phyloP scores from a whole-genome alignment of 495 filamentous ascomycete genomes.

The Penicillium alfredii region DNA sequence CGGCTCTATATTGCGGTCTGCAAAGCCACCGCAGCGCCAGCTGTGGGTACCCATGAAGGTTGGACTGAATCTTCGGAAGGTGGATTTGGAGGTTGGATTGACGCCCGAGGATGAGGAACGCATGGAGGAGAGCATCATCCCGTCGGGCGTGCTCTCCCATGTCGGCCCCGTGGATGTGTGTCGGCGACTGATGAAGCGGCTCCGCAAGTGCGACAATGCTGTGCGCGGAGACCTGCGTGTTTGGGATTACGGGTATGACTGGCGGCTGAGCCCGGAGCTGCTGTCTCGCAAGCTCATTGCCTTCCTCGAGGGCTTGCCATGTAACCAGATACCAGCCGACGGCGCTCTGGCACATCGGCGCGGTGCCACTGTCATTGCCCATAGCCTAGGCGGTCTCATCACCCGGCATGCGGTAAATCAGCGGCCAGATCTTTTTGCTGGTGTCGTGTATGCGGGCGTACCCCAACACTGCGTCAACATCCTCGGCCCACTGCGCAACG shows the following conservation, averaged over 20 bases:
- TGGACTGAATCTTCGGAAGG: conserved; percentile 84
- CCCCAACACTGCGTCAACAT: conserved; percentile 88
- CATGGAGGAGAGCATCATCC: conserved; percentile 73
- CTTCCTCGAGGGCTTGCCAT: conserved; percentile 70
- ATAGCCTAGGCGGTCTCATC: conserved; percentile 85
- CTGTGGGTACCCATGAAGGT: conserved; percentile 94
- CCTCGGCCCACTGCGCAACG: conserved; percentile 81
- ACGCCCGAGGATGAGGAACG: conserved; percentile 77
- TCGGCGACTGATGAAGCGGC: conserved; percentile 68
- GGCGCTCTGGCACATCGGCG: conserved; percentile 17
- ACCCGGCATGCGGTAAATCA: conserved; percentile 86
- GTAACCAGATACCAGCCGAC: conserved; percentile 43
- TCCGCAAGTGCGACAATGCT: conserved; percentile 68
- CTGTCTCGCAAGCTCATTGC: conserved; percentile 61
- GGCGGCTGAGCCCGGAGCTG: conserved; percentile 79
- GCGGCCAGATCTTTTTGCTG: conserved; percentile 78
- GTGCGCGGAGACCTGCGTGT: conserved; percentile 66
- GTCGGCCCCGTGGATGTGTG: conserved; percentile 92
- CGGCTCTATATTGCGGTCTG: conserved; percentile 83
- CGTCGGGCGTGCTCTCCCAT: conserved; percentile 80
- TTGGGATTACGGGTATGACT: conserved; percentile 93
- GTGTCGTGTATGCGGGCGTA: conserved; percentile 79
- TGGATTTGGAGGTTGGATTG: conserved; percentile 84
- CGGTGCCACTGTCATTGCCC: conserved; percentile 79
- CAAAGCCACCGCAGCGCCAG: conserved; percentile 70